phyloP scores from a whole-genome alignment of 805 yeast genomes.

The Schwanniomyces polymorphus region DNA sequence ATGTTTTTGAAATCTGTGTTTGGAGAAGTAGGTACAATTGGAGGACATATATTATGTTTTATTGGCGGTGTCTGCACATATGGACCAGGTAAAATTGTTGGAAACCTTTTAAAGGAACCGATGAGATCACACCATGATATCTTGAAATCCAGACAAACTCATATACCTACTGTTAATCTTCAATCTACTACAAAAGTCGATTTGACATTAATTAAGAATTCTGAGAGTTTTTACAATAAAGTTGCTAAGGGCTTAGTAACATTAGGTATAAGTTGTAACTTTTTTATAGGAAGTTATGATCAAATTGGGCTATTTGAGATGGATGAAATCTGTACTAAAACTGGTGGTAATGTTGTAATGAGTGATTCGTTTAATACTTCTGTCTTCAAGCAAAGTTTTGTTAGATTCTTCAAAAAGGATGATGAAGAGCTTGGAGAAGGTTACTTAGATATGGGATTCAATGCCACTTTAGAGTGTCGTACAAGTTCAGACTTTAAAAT shows the following conservation, averaged over 20 bases:
- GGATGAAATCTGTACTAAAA: conserved; percentile 55
- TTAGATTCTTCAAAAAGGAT: conserved; percentile 46
- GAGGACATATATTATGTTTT: conserved; percentile 55
- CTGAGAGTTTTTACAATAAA: conserved; percentile 47
- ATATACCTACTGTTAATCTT: conserved; percentile 27
- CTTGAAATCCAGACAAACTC: conserved; percentile 36
- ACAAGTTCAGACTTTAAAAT: conserved; percentile 50
- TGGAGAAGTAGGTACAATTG: conserved; percentile 45
- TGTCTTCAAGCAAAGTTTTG: conserved; percentile 65
- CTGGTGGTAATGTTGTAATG: conserved; percentile 65
- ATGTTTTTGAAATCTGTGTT: conserved; percentile 36
- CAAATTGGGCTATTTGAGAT: conserved; percentile 69
- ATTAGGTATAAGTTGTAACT: conserved; percentile 55
- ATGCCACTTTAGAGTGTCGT: conserved; percentile 60
- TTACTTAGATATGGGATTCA: conserved; percentile 52
- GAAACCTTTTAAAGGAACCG: conserved; percentile 56
- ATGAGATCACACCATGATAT: conserved; percentile 68
- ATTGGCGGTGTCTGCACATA: conserved; percentile 65
- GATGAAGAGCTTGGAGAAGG: conserved; percentile 29
- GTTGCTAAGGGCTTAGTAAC: conserved; percentile 48
- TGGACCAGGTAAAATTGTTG: conserved; percentile 66
- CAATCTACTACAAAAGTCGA: conserved; percentile 34
- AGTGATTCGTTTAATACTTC: conserved; percentile 68
- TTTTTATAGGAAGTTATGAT: conserved; percentile 67
- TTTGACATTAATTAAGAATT: conserved; percentile 29